Evolutionary conservation across 2,329 filamentous ascomycete species (phyloP).

Genomic region (Coccinonectria pachysandricola): DNA sequence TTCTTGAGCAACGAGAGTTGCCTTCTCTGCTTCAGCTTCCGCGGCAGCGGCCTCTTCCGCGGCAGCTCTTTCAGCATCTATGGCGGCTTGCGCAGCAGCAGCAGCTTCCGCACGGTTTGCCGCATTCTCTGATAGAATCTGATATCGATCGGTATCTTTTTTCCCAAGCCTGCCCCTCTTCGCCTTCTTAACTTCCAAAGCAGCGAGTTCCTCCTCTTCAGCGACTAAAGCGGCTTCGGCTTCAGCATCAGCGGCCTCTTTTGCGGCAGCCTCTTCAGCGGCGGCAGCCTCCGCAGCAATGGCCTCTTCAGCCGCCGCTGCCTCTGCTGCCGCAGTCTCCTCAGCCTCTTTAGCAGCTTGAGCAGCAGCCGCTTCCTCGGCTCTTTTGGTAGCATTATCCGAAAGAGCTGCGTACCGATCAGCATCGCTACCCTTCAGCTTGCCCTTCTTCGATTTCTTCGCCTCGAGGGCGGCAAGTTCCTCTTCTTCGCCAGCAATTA

Average conservation of each 20-base stretch:
- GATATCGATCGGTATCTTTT: conserved; percentile 15
- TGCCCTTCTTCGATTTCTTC: conserved; percentile 26
- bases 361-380: conserved; percentile 8
- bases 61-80: conserved; percentile 4
- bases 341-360: conserved; percentile 11
- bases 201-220: conserved; percentile 32
- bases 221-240: conserved; percentile 10
- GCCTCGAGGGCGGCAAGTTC: conserved; percentile 32
- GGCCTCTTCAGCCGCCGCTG: conserved; percentile 6
- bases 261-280: conserved; percentile 15
- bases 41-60: conserved; percentile 13
- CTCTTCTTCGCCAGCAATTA: conserved; percentile 24
- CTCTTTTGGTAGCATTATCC: conserved; percentile 10
- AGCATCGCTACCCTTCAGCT: conserved; percentile 15
- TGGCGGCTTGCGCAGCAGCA: conserved; percentile 1
- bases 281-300: conserved; percentile 7
- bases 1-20: conserved; percentile 1
- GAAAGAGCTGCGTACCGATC: conserved; percentile 11
- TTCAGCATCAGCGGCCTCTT: conserved; percentile 25
- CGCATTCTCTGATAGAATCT: conserved; percentile 9
- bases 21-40: conserved; percentile 5
- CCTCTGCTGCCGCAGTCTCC: conserved; percentile 1
- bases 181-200: conserved; percentile 24
- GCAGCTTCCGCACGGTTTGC: conserved; percentile 7
- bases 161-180: conserved; percentile 25